Evolutionary conservation across 2,329 filamentous ascomycete species (phyloP).

Genomic region (Aureobasidium sp.): DNA sequence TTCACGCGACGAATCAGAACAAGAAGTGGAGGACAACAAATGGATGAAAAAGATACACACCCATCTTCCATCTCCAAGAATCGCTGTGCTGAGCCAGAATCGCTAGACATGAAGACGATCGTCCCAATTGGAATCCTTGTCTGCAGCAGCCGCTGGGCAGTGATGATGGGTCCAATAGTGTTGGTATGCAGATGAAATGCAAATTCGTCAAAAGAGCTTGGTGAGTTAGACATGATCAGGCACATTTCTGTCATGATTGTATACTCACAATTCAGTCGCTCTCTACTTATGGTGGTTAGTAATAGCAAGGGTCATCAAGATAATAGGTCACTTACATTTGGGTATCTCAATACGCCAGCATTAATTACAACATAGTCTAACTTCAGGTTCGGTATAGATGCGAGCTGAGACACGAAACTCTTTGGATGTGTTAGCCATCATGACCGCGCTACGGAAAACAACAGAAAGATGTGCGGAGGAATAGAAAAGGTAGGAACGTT

Average conservation of each 20-base stretch:
- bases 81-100: conserved; percentile 46
- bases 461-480: background rate
- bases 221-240: background rate
- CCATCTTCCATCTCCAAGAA: conserved; percentile 53
- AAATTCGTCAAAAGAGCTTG: conserved; percentile 47
- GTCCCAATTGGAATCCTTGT: conserved; percentile 42
- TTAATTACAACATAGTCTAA: conserved; percentile 52
- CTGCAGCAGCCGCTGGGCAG: conserved; percentile 46
- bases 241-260: background rate
- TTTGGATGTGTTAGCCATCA: conserved; percentile 22
- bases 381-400: conserved; percentile 35
- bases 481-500: background rate
- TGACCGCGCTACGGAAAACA: background rate
- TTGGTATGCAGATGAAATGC: conserved; percentile 51
- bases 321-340: conserved; percentile 41
- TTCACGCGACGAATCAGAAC: too few species aligned
- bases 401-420: conserved; percentile 39
- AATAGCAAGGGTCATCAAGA: background rate
- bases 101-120: conserved; percentile 51
- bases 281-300: conserved; percentile 33
- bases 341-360: conserved; percentile 50
- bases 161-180: conserved; percentile 53
- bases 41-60: conserved; percentile 18
- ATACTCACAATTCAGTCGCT: conserved; percentile 44
- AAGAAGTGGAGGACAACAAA: background rate